Base-by-base conservation (phyloP, 1,284 basidiomycete species). In the Porogramme epimiltina region DNA sequence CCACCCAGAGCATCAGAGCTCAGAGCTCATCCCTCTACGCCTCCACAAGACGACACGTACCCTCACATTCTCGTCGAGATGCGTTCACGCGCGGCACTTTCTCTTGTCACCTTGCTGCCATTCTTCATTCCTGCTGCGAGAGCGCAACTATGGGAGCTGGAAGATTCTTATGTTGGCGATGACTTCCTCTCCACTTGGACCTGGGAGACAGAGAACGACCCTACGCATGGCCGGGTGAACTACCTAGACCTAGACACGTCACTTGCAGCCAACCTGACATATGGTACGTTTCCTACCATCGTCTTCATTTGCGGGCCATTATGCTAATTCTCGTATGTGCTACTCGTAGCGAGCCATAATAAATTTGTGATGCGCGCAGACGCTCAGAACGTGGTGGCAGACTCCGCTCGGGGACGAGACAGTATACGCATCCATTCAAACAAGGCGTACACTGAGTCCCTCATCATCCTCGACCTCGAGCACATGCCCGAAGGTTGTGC, bases 401-500 rank as follows among this genome's bases (percentile, higher is more conserved):
- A 70, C 4, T 40, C 34, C 16, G 60, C 67, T 8, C 70, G 74
- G 20, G 81, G 81, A n/a, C 72, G 81, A 33, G 70, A 78, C 52
- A 81, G 79, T 59, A 63, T 80, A 39, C 73, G 81, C 33, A 80
- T 84, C 45, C 62, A 60, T 8, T 82, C 81, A 3, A 61, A 71
- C 25, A 56, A 57, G 4, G 67, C 73, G 1, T 82, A 75, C 54
- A 63, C 61, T 18, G 77, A 82, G 19, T 70, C 74, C 6, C 51
- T 83, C 23, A 59, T 76, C 20, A 69, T 84, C 9, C 68, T 83
- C 25, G 79, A 84, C 56, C 53, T 83, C 25, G 51, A 61, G 39
- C 82, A 84, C 62, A 84, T 84, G 78, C 82, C 82, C 0, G 61
- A 69, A 44, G 80, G 80, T 2, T 82, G 80, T 50, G 69, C 63